A percentile compares a stretch with the other conserved stretches of the same genome.
Evolutionary conservation across 2,329 filamentous ascomycete genomes (phyloP).

Genomic region (Botrytis cinerea): DNA sequence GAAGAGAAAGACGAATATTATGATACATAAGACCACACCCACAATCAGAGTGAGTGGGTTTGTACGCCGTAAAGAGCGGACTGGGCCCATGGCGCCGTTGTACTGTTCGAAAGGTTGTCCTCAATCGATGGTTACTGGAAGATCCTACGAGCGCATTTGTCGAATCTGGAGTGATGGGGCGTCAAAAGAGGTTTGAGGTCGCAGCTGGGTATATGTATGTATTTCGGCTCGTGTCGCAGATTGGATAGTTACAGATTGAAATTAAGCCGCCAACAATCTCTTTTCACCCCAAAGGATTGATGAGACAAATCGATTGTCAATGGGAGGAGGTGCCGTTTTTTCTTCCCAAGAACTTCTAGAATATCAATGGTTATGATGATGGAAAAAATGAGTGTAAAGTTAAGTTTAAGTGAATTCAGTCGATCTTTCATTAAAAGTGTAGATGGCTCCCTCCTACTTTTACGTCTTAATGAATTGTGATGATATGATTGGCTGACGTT

Average conservation of each 20-base stretch:
- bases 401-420: conserved; percentile 1
- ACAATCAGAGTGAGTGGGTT: conserved; percentile 75
- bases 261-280: neutral
- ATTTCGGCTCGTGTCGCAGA: conserved; percentile 15
- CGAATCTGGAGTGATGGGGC: conserved; percentile 11
- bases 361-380: neutral
- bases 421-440: conserved; percentile 2
- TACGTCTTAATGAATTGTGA: neutral
- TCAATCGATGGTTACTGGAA: conserved; percentile 33
- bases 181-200: neutral
- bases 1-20: conserved; percentile 66
- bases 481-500: neutral
- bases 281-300: neutral
- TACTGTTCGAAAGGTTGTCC: conserved; percentile 34
- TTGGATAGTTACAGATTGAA: conserved; percentile 1
- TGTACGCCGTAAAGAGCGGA: conserved; percentile 74
- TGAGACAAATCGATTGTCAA: neutral
- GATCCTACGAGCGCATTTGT: conserved; percentile 32
- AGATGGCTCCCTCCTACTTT: neutral
- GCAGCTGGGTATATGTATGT: neutral
- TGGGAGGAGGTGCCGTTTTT: neutral
- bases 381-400: conserved; percentile 13
- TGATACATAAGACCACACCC: conserved; percentile 70
- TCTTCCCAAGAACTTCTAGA: neutral
- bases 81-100: conserved; percentile 54